phyloP scores from a whole-genome alignment of 1,284 basidiomycete genomes.

The Moesziomyces globuligerus region DNA sequence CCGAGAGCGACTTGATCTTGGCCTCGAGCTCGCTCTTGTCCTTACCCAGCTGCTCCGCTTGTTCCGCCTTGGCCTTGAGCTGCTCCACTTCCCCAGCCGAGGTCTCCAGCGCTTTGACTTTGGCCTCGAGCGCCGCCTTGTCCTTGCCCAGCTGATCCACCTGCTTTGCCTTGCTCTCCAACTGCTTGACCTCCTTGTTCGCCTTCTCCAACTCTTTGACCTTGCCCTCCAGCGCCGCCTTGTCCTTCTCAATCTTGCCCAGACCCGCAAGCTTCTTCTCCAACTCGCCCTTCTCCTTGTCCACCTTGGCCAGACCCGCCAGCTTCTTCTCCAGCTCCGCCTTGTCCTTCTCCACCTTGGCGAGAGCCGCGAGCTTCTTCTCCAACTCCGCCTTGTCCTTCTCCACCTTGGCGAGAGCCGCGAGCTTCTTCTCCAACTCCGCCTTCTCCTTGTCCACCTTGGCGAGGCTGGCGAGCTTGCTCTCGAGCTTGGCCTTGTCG shows the following conservation, averaged over 20 bases:
- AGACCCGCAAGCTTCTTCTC: conserved; percentile 22
- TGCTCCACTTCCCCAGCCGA: conserved; percentile 9
- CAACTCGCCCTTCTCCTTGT: conserved; percentile 16
- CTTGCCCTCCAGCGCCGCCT: conserved; percentile 14
- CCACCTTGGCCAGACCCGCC: conserved; percentile 1
- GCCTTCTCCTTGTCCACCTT: conserved; percentile 93
- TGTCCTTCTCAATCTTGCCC: conserved; percentile 29
- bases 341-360: conserved; percentile 54
- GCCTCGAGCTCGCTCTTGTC: conserved; percentile 2
- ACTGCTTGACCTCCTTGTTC: conserved; percentile 48
- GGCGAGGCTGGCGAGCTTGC: too few species aligned
- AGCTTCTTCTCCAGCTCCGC: conserved; percentile 62
- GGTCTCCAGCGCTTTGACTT: conserved; percentile 1
- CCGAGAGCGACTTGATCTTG: conserved; percentile 15
- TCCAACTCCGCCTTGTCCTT: conserved; percentile 38
- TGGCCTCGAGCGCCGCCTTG: conserved; percentile 13
- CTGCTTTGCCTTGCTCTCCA: conserved; percentile 76
- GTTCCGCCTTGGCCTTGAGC: not conserved
- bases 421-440: conserved; percentile 18
- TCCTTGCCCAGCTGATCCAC: conserved; percentile 74
- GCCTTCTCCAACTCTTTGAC: conserved; percentile 17
- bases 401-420: conserved; percentile 24
- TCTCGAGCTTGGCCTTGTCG: too few species aligned
- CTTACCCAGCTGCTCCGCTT: conserved; percentile 11
- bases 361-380: conserved; percentile 8